Percentiles rank a stretch among this genome's conserved stretches.
These are phyloP conservation scores for Taiwanofungus camphoratus DNA, from an alignment of 1,284 basidiomycete genomes.

Conservation along the genomic window DNA sequence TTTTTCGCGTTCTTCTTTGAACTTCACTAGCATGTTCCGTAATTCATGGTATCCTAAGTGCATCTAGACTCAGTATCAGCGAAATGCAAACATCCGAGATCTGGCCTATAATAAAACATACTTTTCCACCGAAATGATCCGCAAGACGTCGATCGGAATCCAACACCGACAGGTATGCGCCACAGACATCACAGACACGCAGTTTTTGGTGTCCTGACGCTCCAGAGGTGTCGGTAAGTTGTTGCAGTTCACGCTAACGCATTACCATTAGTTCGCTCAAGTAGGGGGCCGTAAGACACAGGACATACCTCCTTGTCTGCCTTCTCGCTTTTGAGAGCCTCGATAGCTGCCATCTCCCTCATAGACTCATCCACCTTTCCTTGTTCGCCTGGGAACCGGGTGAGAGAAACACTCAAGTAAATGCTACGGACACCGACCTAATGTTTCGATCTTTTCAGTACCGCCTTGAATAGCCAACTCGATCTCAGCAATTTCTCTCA, in stretches of 20 bases:
- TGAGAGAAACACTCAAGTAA: not conserved
- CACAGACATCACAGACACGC: conserved; percentile 98
- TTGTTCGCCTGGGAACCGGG: conserved; percentile 68
- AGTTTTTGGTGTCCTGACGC: conserved; percentile 99
- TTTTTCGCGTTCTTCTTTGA: conserved; percentile 84
- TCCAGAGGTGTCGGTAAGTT: conserved; percentile 96
- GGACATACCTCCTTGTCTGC: conserved; percentile 82
- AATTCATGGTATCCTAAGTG: conserved; percentile 98
- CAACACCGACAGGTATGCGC: conserved; percentile 95
- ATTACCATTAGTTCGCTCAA: not conserved
- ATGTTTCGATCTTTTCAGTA: conserved; percentile 94
- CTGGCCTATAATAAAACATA: conserved; percentile 39
- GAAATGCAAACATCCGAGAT: too few species aligned
- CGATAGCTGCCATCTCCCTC: conserved; percentile 95
- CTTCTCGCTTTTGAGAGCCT: conserved; percentile 96
- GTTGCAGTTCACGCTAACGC: conserved; percentile 82
- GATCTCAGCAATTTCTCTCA: conserved; percentile 99
- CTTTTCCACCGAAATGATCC: conserved; percentile 99
- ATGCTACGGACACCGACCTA: conserved; percentile 48
- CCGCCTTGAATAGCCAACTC: conserved; percentile 98
- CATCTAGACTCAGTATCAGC: too few species aligned
- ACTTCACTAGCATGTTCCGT: conserved; percentile 87
- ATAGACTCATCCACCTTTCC: conserved; percentile 99
- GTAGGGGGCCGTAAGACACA: conserved; percentile 1
- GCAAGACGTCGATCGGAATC: conserved; percentile 98